Evolutionary conservation across 495 filamentous ascomycete species (phyloP).

Genomic region (Echria macrotheca): DNA sequence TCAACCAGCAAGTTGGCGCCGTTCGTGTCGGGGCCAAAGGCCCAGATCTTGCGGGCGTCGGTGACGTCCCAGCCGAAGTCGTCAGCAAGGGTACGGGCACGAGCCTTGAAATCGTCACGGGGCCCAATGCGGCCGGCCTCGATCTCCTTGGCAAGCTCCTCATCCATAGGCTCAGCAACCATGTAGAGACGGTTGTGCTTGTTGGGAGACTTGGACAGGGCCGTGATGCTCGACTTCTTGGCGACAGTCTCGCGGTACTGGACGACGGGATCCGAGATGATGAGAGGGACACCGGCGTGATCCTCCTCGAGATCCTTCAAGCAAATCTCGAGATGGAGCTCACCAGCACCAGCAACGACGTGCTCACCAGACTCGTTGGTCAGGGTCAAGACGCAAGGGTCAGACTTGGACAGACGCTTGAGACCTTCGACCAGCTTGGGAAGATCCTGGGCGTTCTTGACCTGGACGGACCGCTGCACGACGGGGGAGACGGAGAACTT

Average conservation of each 20-base stretch:
- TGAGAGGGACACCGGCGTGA: slow-evolving; percentile 96
- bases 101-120: slow-evolving; percentile 98
- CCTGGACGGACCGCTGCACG: slow-evolving; percentile 96
- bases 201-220: slow-evolving; percentile 98
- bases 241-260: slow-evolving; percentile 94
- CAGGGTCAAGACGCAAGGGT: slow-evolving; percentile 90
- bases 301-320: slow-evolving; percentile 99
- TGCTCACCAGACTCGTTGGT: slow-evolving; percentile 94
- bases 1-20: slow-evolving; percentile 98
- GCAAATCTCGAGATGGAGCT: slow-evolving; percentile 99
- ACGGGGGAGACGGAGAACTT: slow-evolving; percentile 99
- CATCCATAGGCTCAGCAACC: slow-evolving; percentile 77
- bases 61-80: slow-evolving; percentile 99
- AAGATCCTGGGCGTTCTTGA: slow-evolving; percentile 99
- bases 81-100: slow-evolving; percentile 93
- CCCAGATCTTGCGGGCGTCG: slow-evolving; percentile 99
- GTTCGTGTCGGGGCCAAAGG: slow-evolving; percentile 95
- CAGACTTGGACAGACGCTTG: slow-evolving; percentile 99
- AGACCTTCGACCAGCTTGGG: slow-evolving; percentile 99
- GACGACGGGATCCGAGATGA: slow-evolving; percentile 94
- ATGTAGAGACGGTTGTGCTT: slow-evolving; percentile 99
- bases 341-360: slow-evolving; percentile 97
- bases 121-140: slow-evolving; percentile 88
- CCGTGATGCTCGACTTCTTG: slow-evolving; percentile 80
- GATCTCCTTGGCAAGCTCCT: slow-evolving; percentile 87